Evolutionary conservation across 2,329 filamentous ascomycete genomes (phyloP), one percentile per base, ranked within the genome.

Genomic region (Fusarium gaditjirri): DNA sequence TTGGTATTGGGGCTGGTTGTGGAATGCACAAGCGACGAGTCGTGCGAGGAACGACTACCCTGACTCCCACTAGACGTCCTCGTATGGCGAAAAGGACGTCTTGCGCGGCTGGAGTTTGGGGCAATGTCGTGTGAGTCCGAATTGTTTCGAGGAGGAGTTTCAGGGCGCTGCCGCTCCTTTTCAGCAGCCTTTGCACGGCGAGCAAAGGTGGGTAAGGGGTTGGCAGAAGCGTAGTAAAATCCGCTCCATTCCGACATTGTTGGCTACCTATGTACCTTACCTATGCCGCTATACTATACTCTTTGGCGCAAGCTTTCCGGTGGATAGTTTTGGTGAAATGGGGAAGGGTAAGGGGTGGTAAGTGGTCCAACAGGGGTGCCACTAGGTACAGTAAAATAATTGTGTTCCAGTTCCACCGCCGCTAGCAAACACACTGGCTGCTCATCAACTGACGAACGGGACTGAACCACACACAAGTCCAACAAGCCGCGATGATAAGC

Each of bases 201-300:
- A 70, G 53, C 29, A 64, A 70, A 76, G 75, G 75, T 76, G 75
- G 76, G 68, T 76, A 78, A 78, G 75, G 76, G 76, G 76, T 77
- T 75, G 65, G 73, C 72, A 70, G 74, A 71, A 68, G 74, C 71
- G 70, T 76, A 78, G 68, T 72, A 70, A 75, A 78, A 77, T 71
- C 76, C 76, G 71, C 75, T 77, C 76, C 76, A 78, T 77, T 78
- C 76, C 75, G 76, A 77, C 76, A 78, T 78, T 72, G 67, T 77
- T 71, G 69, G 58, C 74, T 75, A 31, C 31, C 31, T 31, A 21
- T 50, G 47, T n/a, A n/a, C n/a, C n/a, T n/a, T 75, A 31, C 31
- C 31, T 31, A 21, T 50, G 47, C 47, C 31, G 47, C 31, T 50
- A 35, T 50, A 35, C 31, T 50, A 76, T 76, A 68, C 73, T 74